phyloP scores from a whole-genome alignment of 2,329 filamentous ascomycete genomes.

The Curvularia verruculosa region DNA sequence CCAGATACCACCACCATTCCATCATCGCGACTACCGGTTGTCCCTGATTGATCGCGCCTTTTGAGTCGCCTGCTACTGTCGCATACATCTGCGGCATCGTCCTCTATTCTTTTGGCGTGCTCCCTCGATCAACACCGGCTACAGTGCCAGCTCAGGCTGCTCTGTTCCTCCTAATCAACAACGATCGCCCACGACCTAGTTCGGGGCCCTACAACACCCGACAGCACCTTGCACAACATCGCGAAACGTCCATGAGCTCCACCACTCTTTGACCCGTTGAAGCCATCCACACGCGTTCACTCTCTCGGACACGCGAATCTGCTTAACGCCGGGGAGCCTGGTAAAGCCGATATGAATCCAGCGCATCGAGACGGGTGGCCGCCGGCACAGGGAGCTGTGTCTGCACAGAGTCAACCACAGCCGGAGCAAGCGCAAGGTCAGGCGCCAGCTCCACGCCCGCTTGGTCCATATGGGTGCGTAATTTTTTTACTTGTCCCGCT shows the following conservation, averaged over 20 bases:
- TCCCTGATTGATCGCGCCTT: constrained; percentile 12
- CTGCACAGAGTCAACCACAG: constrained; percentile 54
- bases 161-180: constrained; percentile 32
- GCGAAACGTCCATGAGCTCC: constrained; percentile 33
- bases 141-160: constrained; percentile 32
- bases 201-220: constrained; percentile 21
- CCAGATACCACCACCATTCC: constrained; percentile 16
- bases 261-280: constrained; percentile 11
- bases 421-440: constrained; percentile 44
- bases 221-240: constrained; percentile 11
- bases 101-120: constrained; percentile 20
- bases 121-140: constrained; percentile 18
- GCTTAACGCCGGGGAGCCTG: constrained; percentile 37
- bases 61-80: constrained; percentile 28
- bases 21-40: constrained; percentile 22
- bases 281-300: constrained; percentile 23
- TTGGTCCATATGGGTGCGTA: constrained; percentile 48
- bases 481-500: constrained; percentile 8
- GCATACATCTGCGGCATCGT: constrained; percentile 21
- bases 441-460: constrained; percentile 41
- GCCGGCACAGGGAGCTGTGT: constrained; percentile 53
- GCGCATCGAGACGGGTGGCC: constrained; percentile 51
- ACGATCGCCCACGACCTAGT: constrained; percentile 25
- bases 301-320: constrained; percentile 19
- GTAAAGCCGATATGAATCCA: constrained; percentile 50